A percentile compares a stretch with the other conserved stretches of the same genome.
Conservation (phyloP, 495 filamentous ascomycete species). For the Pseudevernia furfuracea region DNA sequence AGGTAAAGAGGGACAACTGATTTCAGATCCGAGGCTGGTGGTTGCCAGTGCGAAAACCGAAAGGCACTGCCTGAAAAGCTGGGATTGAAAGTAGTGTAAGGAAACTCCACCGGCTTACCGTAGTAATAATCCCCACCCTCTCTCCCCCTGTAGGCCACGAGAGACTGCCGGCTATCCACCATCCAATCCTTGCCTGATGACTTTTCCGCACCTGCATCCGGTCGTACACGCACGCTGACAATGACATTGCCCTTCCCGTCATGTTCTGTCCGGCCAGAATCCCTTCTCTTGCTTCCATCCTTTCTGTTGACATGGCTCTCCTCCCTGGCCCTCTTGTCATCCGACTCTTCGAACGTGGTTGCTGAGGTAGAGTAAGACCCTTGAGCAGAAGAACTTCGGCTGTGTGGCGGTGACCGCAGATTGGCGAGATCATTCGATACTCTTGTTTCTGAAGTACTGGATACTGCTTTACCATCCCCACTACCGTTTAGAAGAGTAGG, state of each 20-base stretch:
- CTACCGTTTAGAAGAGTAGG: constrained; percentile 73
- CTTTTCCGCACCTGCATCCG: constrained; percentile 60
- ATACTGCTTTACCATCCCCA: constrained; percentile 65
- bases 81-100: background rate
- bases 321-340: constrained; percentile 39
- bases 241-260: constrained; percentile 91
- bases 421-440: constrained; percentile 65
- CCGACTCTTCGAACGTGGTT: constrained; percentile 73
- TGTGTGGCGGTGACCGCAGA: constrained; percentile 72
- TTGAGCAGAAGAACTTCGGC: constrained; percentile 80
- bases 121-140: constrained; percentile 92
- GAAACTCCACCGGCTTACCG: constrained; percentile 47
- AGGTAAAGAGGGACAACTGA: background rate
- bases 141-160: constrained; percentile 76
- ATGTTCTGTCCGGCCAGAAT: constrained; percentile 36
- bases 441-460: constrained; percentile 46
- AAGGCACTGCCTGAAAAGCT: background rate
- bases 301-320: constrained; percentile 36
- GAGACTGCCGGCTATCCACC: constrained; percentile 73
- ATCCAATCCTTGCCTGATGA: constrained; percentile 79
- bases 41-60: background rate
- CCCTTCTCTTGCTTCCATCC: constrained; percentile 30
- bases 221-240: constrained; percentile 88
- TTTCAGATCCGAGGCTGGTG: background rate
- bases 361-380: constrained; percentile 86